Base-by-base conservation (phyloP, 2,329 filamentous ascomycete species). In the Colletotrichum neosansevieriae region DNA sequence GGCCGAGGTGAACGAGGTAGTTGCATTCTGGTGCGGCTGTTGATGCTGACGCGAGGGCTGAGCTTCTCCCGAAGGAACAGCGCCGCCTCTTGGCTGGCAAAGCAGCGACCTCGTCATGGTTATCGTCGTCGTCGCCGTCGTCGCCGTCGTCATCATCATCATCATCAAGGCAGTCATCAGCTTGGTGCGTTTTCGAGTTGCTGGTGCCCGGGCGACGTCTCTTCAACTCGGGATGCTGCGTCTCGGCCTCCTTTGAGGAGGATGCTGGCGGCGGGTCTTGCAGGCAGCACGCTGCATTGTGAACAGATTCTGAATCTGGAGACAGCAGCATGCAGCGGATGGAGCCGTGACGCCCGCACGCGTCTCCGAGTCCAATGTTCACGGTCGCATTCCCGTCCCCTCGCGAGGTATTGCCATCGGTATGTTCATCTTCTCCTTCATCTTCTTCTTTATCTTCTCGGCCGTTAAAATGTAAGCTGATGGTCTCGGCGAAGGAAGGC, bases 281-380 rank as follows among this genome's bases (percentile, higher is more conserved):
- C 47, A 50, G 15, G 47, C 47, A 50, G 21, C 47, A 29, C 29
- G 21, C 47, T 19, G 21, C 47, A 32, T 32, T 29, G 21, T 50
- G 47, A 32, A 50, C 47, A n/a, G 47, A 50, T 11, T 50, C 21
- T 12, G 47, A 50, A 17, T 50, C 47, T 50, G 47, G 47, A 32
- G 47, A 50, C 24, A 50, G 21, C 11, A 50, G 47, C 47, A 29
- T 32, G 47, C 19, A 50, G 24, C 47, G 47, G 24, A 50, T n/a
- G 21, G 47, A 50, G 24, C 47, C 21, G 15, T 24, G 47, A 15
- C 21, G 2, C 15, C 24, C 24, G 21, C 6, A 2, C 3, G 15
- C 47, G 24, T 15, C 47, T 32, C 21, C 47, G 19, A 50, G 47
- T 29, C 24, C 47, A 50, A 50, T n/a, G 2, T 32, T 32, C 47